A percentile compares a stretch with the other conserved stretches of the same genome.
Conservation (phyloP, 2,329 filamentous ascomycete species). For the Pseudogymnoascus sp. region DNA sequence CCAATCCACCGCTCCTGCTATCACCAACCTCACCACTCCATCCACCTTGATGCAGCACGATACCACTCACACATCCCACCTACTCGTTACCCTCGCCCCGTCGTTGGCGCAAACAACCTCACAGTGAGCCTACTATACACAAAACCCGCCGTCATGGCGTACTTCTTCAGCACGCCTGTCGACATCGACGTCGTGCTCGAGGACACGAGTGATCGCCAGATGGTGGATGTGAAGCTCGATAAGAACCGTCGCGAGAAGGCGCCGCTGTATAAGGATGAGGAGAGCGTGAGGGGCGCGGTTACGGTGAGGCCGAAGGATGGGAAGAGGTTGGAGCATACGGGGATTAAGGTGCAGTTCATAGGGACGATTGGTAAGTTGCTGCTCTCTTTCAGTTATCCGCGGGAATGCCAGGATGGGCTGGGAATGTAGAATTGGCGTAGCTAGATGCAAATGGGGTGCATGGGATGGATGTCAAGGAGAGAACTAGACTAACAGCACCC, state of each 20-base stretch:
- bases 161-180: slow-evolving; percentile 96
- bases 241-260: slow-evolving; percentile 97
- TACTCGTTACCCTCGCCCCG: background rate
- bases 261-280: slow-evolving; percentile 93
- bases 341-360: slow-evolving; percentile 99
- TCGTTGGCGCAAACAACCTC: background rate
- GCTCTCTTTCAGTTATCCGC: slow-evolving; percentile 8
- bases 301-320: slow-evolving; percentile 96
- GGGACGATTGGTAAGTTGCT: slow-evolving; percentile 74
- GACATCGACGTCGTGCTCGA: slow-evolving; percentile 98
- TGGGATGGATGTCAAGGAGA: slow-evolving; percentile 9
- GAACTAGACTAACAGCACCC: background rate
- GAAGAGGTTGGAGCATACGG: slow-evolving; percentile 93
- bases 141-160: slow-evolving; percentile 60
- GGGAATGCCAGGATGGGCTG: background rate
- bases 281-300: slow-evolving; percentile 93
- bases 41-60: too few species aligned
- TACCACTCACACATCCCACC: background rate
- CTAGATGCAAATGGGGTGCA: background rate
- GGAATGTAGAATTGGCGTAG: background rate
- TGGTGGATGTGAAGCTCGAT: slow-evolving; percentile 96
- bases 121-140: background rate
- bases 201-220: slow-evolving; percentile 85
- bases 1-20: slow-evolving; percentile 12
- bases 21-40: slow-evolving; percentile 27